phyloP scores from a whole-genome alignment of 2,329 filamentous ascomycete species.

The Exophiala oligosperma region DNA sequence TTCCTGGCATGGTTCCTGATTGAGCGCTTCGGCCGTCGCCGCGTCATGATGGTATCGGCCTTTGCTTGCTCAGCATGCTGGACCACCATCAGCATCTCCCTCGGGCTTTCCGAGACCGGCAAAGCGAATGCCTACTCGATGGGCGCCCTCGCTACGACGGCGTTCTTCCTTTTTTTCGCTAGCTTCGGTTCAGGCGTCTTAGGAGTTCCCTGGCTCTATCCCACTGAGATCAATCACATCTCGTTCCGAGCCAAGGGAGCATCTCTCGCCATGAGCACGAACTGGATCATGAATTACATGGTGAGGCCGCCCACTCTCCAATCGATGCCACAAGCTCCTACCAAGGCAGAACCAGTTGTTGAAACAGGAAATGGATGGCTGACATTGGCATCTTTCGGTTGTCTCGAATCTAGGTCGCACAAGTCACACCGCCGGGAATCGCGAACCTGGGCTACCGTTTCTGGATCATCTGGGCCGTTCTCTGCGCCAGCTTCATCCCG shows the following conservation, averaged over 20 bases:
- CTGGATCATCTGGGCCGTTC: constrained; percentile 34
- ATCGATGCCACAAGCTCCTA: too few relatives aligned
- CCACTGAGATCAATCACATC: constrained; percentile 38
- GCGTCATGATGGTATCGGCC: constrained; percentile 51
- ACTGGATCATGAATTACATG: constrained; percentile 34
- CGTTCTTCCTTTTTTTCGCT: constrained; percentile 45
- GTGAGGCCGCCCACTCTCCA: background rate
- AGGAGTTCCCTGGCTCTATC: constrained; percentile 42
- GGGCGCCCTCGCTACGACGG: constrained; percentile 50
- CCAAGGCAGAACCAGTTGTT: too few relatives aligned
- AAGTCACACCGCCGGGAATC: constrained; percentile 35
- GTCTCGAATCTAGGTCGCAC: constrained; percentile 24
- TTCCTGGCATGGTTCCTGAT: constrained; percentile 48
- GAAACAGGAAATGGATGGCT: constrained; percentile 21
- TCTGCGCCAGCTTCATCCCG: constrained; percentile 32
- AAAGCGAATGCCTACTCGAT: constrained; percentile 44
- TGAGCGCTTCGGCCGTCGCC: constrained; percentile 50
- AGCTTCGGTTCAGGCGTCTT: constrained; percentile 42
- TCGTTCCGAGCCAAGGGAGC: constrained; percentile 38
- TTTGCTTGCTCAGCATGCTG: constrained; percentile 52
- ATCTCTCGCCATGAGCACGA: constrained; percentile 34
- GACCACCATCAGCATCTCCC: constrained; percentile 48
- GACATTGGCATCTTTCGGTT: too few relatives aligned
- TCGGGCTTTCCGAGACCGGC: constrained; percentile 42
- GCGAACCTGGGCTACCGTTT: constrained; percentile 35